phyloP scores from a whole-genome alignment of 805 yeast genomes.

The Pichia exigua region DNA sequence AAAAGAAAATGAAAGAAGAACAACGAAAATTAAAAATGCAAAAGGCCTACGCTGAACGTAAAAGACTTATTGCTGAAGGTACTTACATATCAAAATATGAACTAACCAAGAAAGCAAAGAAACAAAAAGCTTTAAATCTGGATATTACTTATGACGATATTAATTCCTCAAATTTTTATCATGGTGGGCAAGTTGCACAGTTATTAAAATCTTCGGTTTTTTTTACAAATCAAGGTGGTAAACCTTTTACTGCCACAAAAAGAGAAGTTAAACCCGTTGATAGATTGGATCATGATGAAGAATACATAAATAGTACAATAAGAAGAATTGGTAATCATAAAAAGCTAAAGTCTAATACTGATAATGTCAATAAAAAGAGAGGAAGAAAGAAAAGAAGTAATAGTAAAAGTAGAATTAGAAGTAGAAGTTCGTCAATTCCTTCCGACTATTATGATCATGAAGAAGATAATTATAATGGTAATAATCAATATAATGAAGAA shows the following conservation, averaged over 20 bases:
- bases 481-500: background rate
- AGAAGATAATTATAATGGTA: background rate
- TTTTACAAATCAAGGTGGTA: conserved; percentile 20
- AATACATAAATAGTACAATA: background rate
- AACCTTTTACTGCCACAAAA: conserved; percentile 12
- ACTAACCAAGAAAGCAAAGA: background rate
- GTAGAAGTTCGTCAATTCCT: background rate
- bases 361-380: background rate
- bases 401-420: background rate
- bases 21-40: background rate
- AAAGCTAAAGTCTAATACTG: conserved; percentile 2
- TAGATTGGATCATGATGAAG: conserved; percentile 11
- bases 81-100: background rate
- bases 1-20: background rate
- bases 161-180: conserved; percentile 11
- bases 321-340: conserved; percentile 6
- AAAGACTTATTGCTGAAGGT: background rate
- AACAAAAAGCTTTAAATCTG: background rate
- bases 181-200: conserved; percentile 15
- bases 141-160: background rate
- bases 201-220: conserved; percentile 21
- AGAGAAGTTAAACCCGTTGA: conserved; percentile 19
- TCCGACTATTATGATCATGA: background rate
- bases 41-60: background rate
- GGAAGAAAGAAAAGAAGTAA: background rate